Evolutionary conservation across 306 rosid genomes (phyloP).

Genomic region (Pterocarpus santalinus): DNA sequence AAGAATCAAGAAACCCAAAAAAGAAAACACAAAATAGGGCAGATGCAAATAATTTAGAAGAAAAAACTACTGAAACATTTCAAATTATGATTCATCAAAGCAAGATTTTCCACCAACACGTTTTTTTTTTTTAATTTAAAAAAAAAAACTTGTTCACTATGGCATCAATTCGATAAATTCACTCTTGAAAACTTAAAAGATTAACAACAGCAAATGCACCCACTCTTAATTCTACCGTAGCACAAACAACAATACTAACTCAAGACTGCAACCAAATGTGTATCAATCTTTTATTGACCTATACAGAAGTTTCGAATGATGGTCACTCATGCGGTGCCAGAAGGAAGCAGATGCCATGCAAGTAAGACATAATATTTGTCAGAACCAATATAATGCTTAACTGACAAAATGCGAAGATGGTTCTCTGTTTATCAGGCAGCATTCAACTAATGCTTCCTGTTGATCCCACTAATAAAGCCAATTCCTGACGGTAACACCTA

Average conservation of each 20-base stretch:
- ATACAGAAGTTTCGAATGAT: conserved; percentile 13
- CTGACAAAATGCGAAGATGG: background rate
- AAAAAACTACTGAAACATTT: conserved; percentile 14
- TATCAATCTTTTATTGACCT: conserved; percentile 12
- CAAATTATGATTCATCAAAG: conserved; percentile 31
- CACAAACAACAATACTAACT: conserved; percentile 1
- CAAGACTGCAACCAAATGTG: conserved; percentile 10
- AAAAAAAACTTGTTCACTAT: conserved; percentile 5
- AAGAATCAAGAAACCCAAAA: conserved; percentile 5
- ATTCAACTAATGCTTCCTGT: conserved; percentile 5
- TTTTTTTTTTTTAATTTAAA: too few relatives aligned
- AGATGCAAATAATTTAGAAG: background rate
- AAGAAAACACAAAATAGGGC: background rate
- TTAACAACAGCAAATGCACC: background rate
- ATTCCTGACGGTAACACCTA: conserved; percentile 9
- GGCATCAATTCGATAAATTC: conserved; percentile 25
- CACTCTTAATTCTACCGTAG: too few relatives aligned
- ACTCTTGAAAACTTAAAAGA: background rate
- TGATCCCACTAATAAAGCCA: conserved; percentile 19
- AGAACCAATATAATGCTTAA: conserved; percentile 5
- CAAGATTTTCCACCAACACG: background rate
- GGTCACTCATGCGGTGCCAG: background rate
- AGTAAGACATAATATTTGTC: conserved; percentile 8
- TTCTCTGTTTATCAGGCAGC: conserved; percentile 24
- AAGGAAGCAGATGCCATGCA: background rate